These are phyloP conservation scores for Kalmusia sp. DNA, from an alignment of 2,329 filamentous ascomycete genomes.

Conservation along the genomic window DNA sequence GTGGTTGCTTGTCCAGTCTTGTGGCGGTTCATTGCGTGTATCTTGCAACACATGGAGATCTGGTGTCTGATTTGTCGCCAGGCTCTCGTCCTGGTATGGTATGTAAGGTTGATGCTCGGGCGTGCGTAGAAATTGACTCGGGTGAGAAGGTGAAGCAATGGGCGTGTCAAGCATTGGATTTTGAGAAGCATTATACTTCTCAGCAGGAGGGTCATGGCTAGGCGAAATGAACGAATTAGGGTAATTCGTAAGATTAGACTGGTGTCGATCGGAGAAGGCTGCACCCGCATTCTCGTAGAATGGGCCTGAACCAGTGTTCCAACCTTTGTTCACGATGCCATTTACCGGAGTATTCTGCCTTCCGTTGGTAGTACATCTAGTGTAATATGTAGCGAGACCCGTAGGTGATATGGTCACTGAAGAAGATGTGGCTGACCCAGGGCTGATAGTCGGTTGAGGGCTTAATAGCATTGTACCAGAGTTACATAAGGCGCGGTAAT, in stretches of 20 bases:
- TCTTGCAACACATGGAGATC: too few relatives aligned
- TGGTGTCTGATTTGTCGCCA: too few relatives aligned
- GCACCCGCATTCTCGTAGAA: too few relatives aligned
- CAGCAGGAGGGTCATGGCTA: neutral
- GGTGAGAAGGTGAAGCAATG: neutral
- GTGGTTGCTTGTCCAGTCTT: neutral
- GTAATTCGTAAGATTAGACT: too few relatives aligned
- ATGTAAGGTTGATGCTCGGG: too few relatives aligned
- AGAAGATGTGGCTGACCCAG: neutral
- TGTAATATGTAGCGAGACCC: neutral
- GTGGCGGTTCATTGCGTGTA: neutral
- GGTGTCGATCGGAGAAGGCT: neutral
- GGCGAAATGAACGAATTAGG: neutral
- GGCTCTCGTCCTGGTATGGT: too few relatives aligned
- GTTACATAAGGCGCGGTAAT: neutral
- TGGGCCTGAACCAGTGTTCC: too few relatives aligned
- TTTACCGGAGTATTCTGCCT: neutral
- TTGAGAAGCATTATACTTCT: neutral
- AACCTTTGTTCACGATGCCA: too few relatives aligned
- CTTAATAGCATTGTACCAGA: neutral
- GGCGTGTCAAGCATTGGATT: neutral
- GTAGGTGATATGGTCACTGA: neutral
- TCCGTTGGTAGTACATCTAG: neutral
- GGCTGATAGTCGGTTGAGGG: slow-evolving; percentile 1
- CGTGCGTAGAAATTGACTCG: neutral